phyloP scores from a whole-genome alignment of 306 rosid species.

The Macrotyloma uniflorum region DNA sequence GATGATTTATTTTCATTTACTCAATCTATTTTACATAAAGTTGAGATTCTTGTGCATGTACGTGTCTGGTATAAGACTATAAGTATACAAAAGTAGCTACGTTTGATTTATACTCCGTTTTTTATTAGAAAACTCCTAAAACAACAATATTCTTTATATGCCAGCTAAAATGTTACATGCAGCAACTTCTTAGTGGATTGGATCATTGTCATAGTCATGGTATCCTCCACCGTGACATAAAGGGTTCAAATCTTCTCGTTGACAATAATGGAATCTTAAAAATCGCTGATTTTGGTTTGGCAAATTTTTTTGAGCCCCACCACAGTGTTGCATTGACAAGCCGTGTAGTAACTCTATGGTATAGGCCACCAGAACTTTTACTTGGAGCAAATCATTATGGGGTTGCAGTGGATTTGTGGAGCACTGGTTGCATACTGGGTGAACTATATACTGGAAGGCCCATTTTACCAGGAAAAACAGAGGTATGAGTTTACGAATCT shows the following conservation, averaged over 20 bases:
- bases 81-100: background rate
- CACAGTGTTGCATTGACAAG: slow-evolving; percentile 76
- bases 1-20: slow-evolving; percentile 28
- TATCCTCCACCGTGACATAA: slow-evolving; percentile 95
- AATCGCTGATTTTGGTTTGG: slow-evolving; percentile 98
- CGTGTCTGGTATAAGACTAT: background rate
- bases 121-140: slow-evolving; percentile 34
- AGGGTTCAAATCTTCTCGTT: slow-evolving; percentile 95
- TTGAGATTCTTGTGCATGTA: background rate
- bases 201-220: slow-evolving; percentile 89
- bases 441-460: slow-evolving; percentile 92
- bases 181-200: slow-evolving; percentile 90
- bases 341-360: slow-evolving; percentile 97
- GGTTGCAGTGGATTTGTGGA: slow-evolving; percentile 97
- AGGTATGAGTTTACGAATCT: slow-evolving; percentile 56
- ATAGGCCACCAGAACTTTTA: slow-evolving; percentile 96
- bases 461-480: slow-evolving; percentile 96
- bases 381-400: slow-evolving; percentile 95
- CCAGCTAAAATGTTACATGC: slow-evolving; percentile 94
- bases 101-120: slow-evolving; percentile 15
- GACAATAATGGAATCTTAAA: slow-evolving; percentile 81
- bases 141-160: slow-evolving; percentile 21
- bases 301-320: slow-evolving; percentile 74
- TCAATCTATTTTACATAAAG: background rate
- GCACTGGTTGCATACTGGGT: slow-evolving; percentile 95